Base-by-base conservation (phyloP, 805 yeast species). In the Cyberlindnera mycetangii region DNA sequence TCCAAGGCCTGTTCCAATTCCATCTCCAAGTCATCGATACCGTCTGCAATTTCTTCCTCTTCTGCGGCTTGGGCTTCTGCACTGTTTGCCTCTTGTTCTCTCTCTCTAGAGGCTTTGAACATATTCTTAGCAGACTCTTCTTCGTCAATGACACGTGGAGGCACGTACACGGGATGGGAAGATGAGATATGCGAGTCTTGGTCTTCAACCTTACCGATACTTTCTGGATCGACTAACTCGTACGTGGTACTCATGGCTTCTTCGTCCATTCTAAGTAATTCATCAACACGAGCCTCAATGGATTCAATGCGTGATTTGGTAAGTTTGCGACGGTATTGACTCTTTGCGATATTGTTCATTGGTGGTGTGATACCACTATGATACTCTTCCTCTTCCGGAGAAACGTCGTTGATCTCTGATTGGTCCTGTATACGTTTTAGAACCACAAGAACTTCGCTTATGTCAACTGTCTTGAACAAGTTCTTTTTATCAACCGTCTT, bases 401-500 rank as follows among this genome's bases (percentile, higher is more conserved):
- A 51, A 9, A 74, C 43, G 2, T 62, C 63, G 39, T 70, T 72
- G 8, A 73, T 68, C 18, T 78, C 81, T n/a, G 69, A 70, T 30
- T 76, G 79, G 15, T 61, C 55, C 12, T 68, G 61, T 6, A 80
- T 67, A 14, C 73, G 68, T 44, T 78, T 81, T 7, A 89, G 71
- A 7, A 92, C 92, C 6, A 90, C 65, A 41, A 93, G 67, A 70
- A 93, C 86, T 65, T 93, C 97, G 44, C 85, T 79, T 7, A 92
- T 71, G 62, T 93, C 98, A 27, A 88, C 72, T 0, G 95, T 80
- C 59, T 93, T 93, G 68, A 85, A 83, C 20, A 93, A 76, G 59
- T 89, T 93, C 62, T 92, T 92, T 57, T 80, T 78, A 62, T 93
- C 99, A 19, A 90, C 78, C 5, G 96, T 82, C 65, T 93, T 93